phyloP scores from a whole-genome alignment of 768 basidiomycete genomes.

The Rhizopogon rudus region DNA sequence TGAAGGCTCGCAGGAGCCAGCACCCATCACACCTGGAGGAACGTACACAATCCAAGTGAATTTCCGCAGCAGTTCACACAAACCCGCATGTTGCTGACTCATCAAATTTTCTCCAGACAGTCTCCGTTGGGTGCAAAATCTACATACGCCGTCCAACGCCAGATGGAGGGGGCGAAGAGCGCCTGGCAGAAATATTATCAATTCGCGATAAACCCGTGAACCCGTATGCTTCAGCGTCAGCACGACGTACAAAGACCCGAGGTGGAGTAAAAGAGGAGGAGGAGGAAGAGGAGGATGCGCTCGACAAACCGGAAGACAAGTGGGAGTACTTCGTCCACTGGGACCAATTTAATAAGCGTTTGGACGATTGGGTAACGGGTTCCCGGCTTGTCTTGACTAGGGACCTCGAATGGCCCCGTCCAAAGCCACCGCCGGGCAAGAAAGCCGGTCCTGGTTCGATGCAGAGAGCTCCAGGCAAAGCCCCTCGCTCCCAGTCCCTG shows the following conservation, averaged over 20 bases:
- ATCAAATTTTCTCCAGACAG: conserved; percentile 48
- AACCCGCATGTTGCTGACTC: conserved; percentile 26
- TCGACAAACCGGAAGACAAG: conserved; percentile 63
- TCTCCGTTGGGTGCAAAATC: conserved; percentile 93
- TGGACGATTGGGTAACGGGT: conserved; percentile 95
- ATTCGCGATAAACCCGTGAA: conserved; percentile 83
- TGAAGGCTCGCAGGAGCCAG: conserved; percentile 40
- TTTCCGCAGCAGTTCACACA: conserved; percentile 20
- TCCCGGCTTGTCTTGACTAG: conserved; percentile 77
- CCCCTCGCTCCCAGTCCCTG: conserved; percentile 51
- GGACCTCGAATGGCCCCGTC: conserved; percentile 96
- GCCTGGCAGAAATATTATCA: conserved; percentile 92
- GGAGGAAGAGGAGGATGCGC: conserved; percentile 47
- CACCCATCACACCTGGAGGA: conserved; percentile 68
- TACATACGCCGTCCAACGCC: conserved; percentile 79
- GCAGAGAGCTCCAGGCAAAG: conserved; percentile 60
- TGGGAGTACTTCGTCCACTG: conserved; percentile 98
- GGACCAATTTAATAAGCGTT: conserved; percentile 98
- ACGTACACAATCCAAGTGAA: conserved; percentile 70
- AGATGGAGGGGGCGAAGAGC: conserved; percentile 77
- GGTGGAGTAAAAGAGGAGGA: conserved; percentile 38
- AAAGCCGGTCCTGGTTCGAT: conserved; percentile 36
- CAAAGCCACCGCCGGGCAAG: conserved; percentile 60
- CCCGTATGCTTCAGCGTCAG: conserved; percentile 36
- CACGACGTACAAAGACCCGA: conserved; percentile 37